A percentile compares a stretch with the other conserved stretches of the same genome.
phyloP scores from a whole-genome alignment of 2,329 filamentous ascomycete species.

The Monilinia fructicola region DNA sequence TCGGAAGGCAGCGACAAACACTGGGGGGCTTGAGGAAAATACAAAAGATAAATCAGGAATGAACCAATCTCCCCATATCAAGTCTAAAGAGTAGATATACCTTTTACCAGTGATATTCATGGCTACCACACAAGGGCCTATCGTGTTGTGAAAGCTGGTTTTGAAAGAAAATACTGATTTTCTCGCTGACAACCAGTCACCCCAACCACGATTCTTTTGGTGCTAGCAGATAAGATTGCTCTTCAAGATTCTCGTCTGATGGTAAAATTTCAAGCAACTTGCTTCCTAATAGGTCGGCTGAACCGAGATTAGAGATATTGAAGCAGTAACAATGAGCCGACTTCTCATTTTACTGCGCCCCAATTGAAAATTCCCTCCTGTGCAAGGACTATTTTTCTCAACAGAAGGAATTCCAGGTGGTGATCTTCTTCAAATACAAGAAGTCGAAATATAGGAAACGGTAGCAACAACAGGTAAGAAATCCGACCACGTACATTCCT shows the following conservation, averaged over 20 bases:
- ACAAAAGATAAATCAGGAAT: not conserved
- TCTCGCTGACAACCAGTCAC: not conserved
- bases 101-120: not conserved
- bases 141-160: not conserved
- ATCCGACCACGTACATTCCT: slow-evolving; percentile 40
- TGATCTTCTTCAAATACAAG: not conserved
- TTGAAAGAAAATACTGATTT: not conserved
- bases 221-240: not conserved
- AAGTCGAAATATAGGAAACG: slow-evolving; percentile 9
- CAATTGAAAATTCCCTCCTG: not conserved
- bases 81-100: slow-evolving; percentile 8
- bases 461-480: slow-evolving; percentile 19
- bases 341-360: slow-evolving; percentile 1
- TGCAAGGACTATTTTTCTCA: not conserved
- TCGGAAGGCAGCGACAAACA: not conserved
- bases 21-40: not conserved
- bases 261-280: slow-evolving; percentile 14
- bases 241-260: slow-evolving; percentile 1
- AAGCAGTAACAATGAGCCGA: slow-evolving; percentile 11
- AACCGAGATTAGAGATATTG: not conserved
- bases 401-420: not conserved
- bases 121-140: not conserved
- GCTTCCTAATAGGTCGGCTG: slow-evolving; percentile 12
- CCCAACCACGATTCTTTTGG: not conserved
- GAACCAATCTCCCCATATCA: not conserved